A percentile compares a stretch with the other conserved stretches of the same genome.
These are phyloP conservation scores for Ampelocalamus luodianensis DNA, from an alignment of 176 grass and related monocot species.

Conservation along the genomic window DNA sequence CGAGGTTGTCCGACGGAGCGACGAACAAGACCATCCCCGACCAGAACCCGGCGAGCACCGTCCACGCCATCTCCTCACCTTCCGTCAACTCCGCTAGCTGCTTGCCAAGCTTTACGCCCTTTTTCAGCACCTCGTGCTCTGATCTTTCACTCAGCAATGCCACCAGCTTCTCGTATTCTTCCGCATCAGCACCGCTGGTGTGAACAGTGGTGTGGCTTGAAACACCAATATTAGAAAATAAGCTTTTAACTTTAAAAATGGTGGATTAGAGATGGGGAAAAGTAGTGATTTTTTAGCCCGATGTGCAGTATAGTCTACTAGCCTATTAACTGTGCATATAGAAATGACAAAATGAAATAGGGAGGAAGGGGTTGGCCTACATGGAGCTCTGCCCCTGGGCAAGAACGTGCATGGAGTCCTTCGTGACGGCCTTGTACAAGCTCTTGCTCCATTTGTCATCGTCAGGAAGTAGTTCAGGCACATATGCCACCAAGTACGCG, in stretches of 20 bases:
- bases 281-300: too few species aligned
- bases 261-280: too few species aligned
- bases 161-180: background rate
- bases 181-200: background rate
- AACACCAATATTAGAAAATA: too few species aligned
- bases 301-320: too few species aligned
- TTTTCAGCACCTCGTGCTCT: background rate
- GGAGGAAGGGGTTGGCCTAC: too few species aligned
- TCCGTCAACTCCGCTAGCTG: background rate
- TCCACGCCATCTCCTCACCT: background rate
- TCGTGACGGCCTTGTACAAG: conserved; percentile 5
- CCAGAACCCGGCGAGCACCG: background rate
- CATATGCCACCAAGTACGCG: conserved; percentile 5
- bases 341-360: too few species aligned
- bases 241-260: too few species aligned
- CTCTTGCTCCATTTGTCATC: background rate
- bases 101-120: background rate
- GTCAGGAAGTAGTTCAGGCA: conserved; percentile 27
- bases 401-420: background rate
- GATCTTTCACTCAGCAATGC: background rate
- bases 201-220: too few species aligned
- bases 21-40: background rate
- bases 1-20: conserved; percentile 13
- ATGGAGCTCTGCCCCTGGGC: too few species aligned
- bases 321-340: too few species aligned